Evolutionary conservation across 257 asterid species (phyloP).

Genomic region (Osmanthus fragrans): DNA sequence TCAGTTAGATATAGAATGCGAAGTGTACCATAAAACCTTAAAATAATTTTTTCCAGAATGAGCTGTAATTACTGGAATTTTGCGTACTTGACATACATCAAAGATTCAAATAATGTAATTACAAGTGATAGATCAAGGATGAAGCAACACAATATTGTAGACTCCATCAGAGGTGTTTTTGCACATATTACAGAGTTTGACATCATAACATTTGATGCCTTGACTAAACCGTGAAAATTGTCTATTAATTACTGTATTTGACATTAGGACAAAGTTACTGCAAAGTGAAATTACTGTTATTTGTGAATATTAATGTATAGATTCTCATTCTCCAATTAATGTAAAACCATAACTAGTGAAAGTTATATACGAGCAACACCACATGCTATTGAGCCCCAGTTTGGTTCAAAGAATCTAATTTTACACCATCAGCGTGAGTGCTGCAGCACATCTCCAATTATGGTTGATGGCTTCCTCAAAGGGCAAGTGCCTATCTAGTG

Average conservation of each 20-base stretch:
- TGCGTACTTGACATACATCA: not conserved
- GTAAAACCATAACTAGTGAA: not conserved
- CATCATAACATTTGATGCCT: not conserved
- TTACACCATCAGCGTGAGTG: not conserved
- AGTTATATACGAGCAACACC: not conserved
- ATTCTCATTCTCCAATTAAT: not conserved
- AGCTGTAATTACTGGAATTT: not conserved
- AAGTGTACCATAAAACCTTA: not conserved
- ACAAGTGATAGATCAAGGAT: not conserved
- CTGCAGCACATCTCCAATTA: not conserved
- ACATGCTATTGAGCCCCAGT: not conserved
- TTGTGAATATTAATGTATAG: not conserved
- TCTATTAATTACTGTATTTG: not conserved
- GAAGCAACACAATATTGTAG: not conserved
- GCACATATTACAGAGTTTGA: not conserved
- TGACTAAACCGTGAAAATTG: not conserved
- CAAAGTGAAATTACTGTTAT: not conserved
- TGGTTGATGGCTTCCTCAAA: not conserved
- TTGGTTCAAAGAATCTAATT: not conserved
- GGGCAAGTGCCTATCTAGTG: not conserved
- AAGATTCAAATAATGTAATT: not conserved
- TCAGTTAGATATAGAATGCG: not conserved
- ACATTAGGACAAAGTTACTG: not conserved
- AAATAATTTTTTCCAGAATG: not conserved
- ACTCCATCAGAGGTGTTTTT: not conserved